phyloP scores from a whole-genome alignment of 305 asterid genomes.

The Fraxinus floribunda region DNA sequence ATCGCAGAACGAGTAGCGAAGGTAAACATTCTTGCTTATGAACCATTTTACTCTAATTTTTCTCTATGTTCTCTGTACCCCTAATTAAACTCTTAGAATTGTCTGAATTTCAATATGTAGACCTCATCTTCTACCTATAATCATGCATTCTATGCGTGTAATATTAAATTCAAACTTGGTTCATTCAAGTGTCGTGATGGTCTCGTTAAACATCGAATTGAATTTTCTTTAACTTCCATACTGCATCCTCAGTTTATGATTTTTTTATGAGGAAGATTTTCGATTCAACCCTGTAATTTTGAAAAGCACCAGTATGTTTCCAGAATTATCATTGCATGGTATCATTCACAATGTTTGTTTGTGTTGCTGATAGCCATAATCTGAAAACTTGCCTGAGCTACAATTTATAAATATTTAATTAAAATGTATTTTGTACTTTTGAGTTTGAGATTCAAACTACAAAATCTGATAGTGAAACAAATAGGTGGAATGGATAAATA shows the following conservation, averaged over 20 bases:
- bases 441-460: neutral
- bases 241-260: neutral
- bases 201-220: neutral
- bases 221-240: neutral
- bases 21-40: slow-evolving; percentile 24
- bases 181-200: neutral
- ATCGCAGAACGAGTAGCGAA: slow-evolving; percentile 36
- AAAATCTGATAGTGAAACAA: neutral
- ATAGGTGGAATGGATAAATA: neutral
- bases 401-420: neutral
- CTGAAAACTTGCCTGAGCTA: neutral
- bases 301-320: neutral
- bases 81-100: neutral
- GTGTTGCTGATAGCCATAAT: neutral
- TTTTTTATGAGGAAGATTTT: neutral
- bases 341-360: neutral
- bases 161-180: neutral
- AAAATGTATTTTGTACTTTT: neutral
- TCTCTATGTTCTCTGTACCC: neutral
- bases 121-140: neutral
- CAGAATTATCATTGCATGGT: neutral
- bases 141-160: neutral
- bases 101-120: neutral
- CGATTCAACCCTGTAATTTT: neutral
- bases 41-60: neutral